These are phyloP conservation scores for Venturia pyrina DNA, from an alignment of 2,329 filamentous ascomycete genomes.

Conservation along the genomic window DNA sequence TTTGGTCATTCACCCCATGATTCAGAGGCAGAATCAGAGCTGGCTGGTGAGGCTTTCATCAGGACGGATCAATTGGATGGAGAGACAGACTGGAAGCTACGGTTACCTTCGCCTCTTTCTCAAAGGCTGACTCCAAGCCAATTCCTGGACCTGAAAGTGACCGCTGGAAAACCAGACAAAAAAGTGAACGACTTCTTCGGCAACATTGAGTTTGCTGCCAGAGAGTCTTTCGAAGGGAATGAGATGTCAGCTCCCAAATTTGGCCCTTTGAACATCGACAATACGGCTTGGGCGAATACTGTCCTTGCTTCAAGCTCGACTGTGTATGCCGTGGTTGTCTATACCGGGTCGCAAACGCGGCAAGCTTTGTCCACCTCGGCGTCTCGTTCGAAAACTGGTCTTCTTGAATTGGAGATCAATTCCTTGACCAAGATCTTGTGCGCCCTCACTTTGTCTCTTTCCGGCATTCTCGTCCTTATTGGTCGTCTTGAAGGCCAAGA, in stretches of 20 bases:
- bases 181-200: constrained; percentile 93
- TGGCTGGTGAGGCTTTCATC: constrained; percentile 79
- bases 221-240: constrained; percentile 12
- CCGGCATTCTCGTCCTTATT: constrained; percentile 62
- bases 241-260: constrained; percentile 37
- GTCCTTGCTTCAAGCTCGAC: constrained; percentile 87
- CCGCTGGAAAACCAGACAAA: constrained; percentile 81
- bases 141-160: constrained; percentile 56
- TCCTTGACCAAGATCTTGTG: constrained; percentile 94
- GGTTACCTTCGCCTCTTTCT: constrained; percentile 75
- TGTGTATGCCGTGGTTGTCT: constrained; percentile 82
- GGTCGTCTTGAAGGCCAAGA: constrained; percentile 69
- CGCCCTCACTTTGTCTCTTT: constrained; percentile 74
- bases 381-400: constrained; percentile 84
- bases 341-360: constrained; percentile 88
- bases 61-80: constrained; percentile 94
- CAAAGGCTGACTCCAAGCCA: constrained; percentile 67
- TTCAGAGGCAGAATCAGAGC: not conserved
- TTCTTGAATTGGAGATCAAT: constrained; percentile 95
- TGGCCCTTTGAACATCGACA: constrained; percentile 79
- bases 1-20: not conserved
- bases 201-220: constrained; percentile 59
- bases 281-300: constrained; percentile 97
- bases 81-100: constrained; percentile 97
- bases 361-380: constrained; percentile 87